Conservation (phyloP, 805 yeast genomes). For the Torulaspora gathmanii region DNA sequence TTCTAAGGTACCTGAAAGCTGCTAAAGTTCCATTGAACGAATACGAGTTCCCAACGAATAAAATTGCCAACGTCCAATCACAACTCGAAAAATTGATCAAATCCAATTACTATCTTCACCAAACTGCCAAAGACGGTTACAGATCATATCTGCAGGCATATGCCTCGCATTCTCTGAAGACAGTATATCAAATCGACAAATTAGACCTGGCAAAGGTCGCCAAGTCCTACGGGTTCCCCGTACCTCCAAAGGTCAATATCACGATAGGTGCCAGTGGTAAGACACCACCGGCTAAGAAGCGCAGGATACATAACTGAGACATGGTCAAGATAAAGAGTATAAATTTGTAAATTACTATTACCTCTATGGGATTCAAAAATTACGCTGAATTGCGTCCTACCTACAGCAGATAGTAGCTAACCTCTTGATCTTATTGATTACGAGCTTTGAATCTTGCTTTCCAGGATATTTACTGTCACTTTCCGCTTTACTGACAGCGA, state of each 20-base stretch:
- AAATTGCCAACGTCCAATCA: constrained; percentile 93
- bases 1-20: constrained; percentile 87
- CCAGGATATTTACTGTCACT: neutral
- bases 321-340: constrained; percentile 1
- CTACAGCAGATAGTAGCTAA: neutral
- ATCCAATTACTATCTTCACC: constrained; percentile 90
- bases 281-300: constrained; percentile 37
- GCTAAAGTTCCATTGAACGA: constrained; percentile 97
- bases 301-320: constrained; percentile 20
- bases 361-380: neutral
- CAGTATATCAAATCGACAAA: constrained; percentile 94
- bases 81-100: constrained; percentile 88
- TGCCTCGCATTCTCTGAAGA: constrained; percentile 91
- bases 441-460: too few species aligned
- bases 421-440: neutral
- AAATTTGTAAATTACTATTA: constrained; percentile 3
- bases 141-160: constrained; percentile 95
- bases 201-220: constrained; percentile 93
- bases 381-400: neutral
- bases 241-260: constrained; percentile 95
- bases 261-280: constrained; percentile 91
- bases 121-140: constrained; percentile 95
- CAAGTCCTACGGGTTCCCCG: constrained; percentile 86
- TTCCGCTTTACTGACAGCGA: neutral
- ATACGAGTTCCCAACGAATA: constrained; percentile 89